Percentiles rank a stretch among this genome's conserved stretches.
Evolutionary conservation across 2,329 filamentous ascomycete genomes (phyloP).

Genomic region (Emmonsia crescens): DNA sequence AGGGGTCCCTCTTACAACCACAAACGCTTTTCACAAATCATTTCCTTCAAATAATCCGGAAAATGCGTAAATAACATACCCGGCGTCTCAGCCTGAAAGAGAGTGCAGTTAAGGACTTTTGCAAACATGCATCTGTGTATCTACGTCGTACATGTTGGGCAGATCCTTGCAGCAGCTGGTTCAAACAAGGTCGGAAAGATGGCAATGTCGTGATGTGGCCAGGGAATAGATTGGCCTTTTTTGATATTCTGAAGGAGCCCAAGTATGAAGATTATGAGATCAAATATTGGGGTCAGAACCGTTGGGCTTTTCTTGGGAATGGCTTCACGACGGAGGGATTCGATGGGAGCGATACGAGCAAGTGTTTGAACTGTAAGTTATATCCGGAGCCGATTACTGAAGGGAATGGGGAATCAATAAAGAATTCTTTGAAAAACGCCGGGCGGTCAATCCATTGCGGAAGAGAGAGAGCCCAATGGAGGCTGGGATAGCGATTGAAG

Average conservation of each 20-base stretch:
- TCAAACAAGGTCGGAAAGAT: slow-evolving; percentile 16
- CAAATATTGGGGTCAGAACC: slow-evolving; percentile 13
- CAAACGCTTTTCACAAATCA: slow-evolving; percentile 9
- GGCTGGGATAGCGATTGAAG: not conserved
- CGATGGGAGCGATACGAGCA: slow-evolving; percentile 10
- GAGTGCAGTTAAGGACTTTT: slow-evolving; percentile 11
- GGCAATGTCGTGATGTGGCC: slow-evolving; percentile 18
- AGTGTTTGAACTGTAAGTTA: slow-evolving; percentile 11
- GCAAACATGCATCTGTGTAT: slow-evolving; percentile 10
- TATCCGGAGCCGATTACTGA: slow-evolving; percentile 5
- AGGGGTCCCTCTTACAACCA: slow-evolving; percentile 12
- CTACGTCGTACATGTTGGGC: slow-evolving; percentile 11
- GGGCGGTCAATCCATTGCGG: too few species aligned
- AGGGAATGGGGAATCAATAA: not conserved
- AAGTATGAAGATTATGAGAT: slow-evolving; percentile 14
- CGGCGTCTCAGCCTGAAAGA: slow-evolving; percentile 11
- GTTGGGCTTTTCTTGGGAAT: slow-evolving; percentile 13
- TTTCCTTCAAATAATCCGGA: slow-evolving; percentile 12
- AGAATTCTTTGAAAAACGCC: not conserved
- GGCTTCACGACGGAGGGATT: slow-evolving; percentile 11
- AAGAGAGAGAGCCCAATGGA: not conserved
- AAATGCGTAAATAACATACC: slow-evolving; percentile 14
- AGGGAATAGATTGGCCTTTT: slow-evolving; percentile 14
- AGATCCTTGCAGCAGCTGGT: slow-evolving; percentile 14
- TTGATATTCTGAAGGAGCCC: slow-evolving; percentile 9